Evolutionary conservation across 129 eudicot genomes (phyloP).

Genomic region (Oenanthe sinensis): DNA sequence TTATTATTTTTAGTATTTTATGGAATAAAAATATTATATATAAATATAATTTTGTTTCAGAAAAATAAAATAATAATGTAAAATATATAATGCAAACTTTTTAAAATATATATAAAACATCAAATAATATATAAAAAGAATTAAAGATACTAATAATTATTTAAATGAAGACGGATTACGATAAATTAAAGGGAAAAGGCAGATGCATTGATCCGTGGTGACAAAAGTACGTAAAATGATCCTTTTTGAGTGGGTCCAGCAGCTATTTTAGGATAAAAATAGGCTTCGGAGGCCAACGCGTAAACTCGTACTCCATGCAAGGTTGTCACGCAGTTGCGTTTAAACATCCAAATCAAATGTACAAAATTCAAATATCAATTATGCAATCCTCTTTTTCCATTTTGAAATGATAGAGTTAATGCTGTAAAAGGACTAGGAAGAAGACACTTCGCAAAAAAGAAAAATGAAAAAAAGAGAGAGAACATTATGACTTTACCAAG

Average conservation of each 20-base stretch:
- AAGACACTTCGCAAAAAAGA: too few species aligned
- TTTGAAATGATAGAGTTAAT: not conserved
- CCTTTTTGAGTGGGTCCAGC: not conserved
- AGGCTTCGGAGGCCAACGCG: not conserved
- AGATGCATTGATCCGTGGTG: not conserved
- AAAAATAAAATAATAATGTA: too few species aligned
- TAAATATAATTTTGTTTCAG: too few species aligned
- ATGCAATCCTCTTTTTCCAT: not conserved
- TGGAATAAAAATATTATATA: too few species aligned
- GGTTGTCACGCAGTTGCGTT: slow-evolving; percentile 2
- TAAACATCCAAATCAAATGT: not conserved
- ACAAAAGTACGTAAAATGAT: not conserved
- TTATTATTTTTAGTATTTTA: too few species aligned
- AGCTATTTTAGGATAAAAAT: not conserved
- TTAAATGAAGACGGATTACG: too few species aligned
- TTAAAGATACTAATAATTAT: too few species aligned
- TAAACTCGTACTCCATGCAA: slow-evolving; percentile 2
- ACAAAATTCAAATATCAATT: not conserved
- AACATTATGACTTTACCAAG: not conserved
- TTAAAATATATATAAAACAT: too few species aligned
- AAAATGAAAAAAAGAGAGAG: too few species aligned
- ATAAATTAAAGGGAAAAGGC: not conserved
- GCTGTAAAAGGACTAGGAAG: too few species aligned
- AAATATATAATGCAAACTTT: too few species aligned
- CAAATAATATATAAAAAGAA: too few species aligned